A percentile compares a stretch with the other conserved stretches of the same genome.
These are phyloP conservation scores for Schizothecium vesticola DNA, from an alignment of 495 filamentous ascomycete species.

Conservation along the genomic window DNA sequence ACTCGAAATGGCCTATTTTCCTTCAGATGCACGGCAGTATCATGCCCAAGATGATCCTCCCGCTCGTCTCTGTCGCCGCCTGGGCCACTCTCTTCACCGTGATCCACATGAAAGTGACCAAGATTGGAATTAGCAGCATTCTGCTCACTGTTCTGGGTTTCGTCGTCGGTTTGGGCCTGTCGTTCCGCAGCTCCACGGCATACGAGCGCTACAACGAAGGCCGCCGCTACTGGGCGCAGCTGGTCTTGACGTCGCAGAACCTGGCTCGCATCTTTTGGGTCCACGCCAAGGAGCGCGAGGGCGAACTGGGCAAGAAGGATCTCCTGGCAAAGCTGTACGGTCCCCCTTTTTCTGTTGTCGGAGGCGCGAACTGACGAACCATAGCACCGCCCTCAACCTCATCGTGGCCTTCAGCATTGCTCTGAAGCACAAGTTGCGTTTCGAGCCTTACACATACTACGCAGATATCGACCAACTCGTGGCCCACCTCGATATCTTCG, in stretches of 20 bases:
- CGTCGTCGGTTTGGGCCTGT: conserved; percentile 77
- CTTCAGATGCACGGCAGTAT: conserved; percentile 77
- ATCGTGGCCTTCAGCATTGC: conserved; percentile 70
- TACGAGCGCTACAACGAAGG: conserved; percentile 81
- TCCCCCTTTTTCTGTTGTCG: neutral
- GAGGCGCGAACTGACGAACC: conserved; percentile 9
- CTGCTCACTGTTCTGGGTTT: conserved; percentile 85
- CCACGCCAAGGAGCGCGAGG: conserved; percentile 61
- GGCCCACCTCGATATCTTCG: conserved; percentile 61
- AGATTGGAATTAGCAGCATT: conserved; percentile 59
- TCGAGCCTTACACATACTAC: conserved; percentile 78
- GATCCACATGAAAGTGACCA: conserved; percentile 38
- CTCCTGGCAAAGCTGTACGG: conserved; percentile 62
- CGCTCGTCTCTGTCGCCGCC: conserved; percentile 56
- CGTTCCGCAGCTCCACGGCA: conserved; percentile 77
- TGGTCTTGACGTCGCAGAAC: conserved; percentile 66
- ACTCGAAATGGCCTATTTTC: conserved; percentile 79
- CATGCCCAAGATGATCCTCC: conserved; percentile 73
- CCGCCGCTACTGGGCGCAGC: conserved; percentile 68
- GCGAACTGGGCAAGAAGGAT: conserved; percentile 57
- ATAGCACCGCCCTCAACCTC: conserved; percentile 70
- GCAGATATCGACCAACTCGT: conserved; percentile 56
- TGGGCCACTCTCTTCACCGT: conserved; percentile 69
- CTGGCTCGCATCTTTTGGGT: conserved; percentile 77
- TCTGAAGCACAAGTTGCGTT: conserved; percentile 82